phyloP scores from a whole-genome alignment of 1,284 basidiomycete species.

The Leccinum subrobustum region DNA sequence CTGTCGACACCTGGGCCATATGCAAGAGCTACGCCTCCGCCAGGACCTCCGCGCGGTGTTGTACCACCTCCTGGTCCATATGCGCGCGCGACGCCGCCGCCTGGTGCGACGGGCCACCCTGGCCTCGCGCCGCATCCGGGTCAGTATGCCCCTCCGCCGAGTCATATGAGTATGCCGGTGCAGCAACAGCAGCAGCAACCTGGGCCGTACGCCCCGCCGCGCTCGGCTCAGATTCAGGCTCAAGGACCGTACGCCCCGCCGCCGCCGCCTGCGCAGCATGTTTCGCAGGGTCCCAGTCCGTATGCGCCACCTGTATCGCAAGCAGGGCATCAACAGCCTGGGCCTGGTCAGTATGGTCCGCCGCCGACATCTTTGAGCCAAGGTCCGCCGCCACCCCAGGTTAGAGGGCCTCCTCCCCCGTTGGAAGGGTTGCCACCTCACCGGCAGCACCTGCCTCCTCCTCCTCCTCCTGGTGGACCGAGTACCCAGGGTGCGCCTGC shows the following conservation, averaged over 20 bases:
- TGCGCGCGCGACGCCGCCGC: constrained; percentile 43
- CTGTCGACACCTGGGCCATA: constrained; percentile 34
- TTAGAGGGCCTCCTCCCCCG: constrained; percentile 22
- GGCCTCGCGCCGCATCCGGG: constrained; percentile 27
- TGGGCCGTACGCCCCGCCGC: constrained; percentile 37
- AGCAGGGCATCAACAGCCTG: constrained; percentile 6
- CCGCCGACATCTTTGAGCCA: constrained; percentile 18
- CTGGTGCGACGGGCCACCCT: constrained; percentile 33
- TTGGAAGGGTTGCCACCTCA: constrained; percentile 24
- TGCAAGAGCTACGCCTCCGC: constrained; percentile 40
- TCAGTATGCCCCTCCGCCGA: constrained; percentile 33
- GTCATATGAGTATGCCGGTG: constrained; percentile 22
- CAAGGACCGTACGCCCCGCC: constrained; percentile 35
- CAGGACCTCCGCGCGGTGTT: constrained; percentile 36
- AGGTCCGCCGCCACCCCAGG: constrained; percentile 19
- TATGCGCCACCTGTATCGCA: constrained; percentile 23
- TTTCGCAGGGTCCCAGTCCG: constrained; percentile 7
- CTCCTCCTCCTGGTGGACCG: constrained; percentile 41
- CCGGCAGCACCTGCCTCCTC: constrained; percentile 28
- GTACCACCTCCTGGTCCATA: constrained; percentile 34
- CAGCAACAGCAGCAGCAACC: constrained; percentile 37
- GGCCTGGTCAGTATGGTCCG: constrained; percentile 16
- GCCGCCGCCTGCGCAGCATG: constrained; percentile 7
- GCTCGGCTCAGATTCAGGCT: constrained; percentile 10
- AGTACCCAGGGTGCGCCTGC: constrained; percentile 25